Conservation (phyloP, 805 yeast species). For the Saccharomycopsis olivae region DNA sequence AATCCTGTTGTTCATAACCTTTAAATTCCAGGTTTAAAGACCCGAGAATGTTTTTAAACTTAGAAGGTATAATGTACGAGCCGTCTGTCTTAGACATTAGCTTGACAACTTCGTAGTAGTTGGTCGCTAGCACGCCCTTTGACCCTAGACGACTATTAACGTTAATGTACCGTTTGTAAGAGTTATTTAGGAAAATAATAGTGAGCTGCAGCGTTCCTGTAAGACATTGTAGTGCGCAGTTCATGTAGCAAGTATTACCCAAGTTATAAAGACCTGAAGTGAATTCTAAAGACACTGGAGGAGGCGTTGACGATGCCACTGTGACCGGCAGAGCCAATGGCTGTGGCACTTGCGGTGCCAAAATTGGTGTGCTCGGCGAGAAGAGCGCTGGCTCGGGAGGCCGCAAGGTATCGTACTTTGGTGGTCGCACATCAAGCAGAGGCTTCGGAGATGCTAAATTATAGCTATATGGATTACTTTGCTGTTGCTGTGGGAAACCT, state of each 20-base stretch:
- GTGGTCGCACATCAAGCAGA: background rate
- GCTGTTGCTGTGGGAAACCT: slow-evolving; percentile 1
- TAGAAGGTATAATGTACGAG: slow-evolving; percentile 43
- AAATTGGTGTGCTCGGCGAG: no score
- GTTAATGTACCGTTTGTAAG: slow-evolving; percentile 60
- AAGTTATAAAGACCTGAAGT: slow-evolving; percentile 68
- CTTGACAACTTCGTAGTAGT: slow-evolving; percentile 49
- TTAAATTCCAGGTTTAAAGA: slow-evolving; percentile 53
- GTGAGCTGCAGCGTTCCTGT: slow-evolving; percentile 61
- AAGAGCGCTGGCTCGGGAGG: no score
- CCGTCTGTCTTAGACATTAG: slow-evolving; percentile 41
- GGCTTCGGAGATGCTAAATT: background rate
- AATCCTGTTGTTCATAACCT: slow-evolving; percentile 71
- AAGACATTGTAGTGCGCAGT: slow-evolving; percentile 79
- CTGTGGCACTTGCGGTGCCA: no score
- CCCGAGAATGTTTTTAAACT: slow-evolving; percentile 61
- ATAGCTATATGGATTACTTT: background rate
- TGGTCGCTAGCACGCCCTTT: slow-evolving; percentile 64
- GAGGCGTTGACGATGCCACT: slow-evolving; percentile 1
- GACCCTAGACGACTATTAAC: slow-evolving; percentile 67
- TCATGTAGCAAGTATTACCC: slow-evolving; percentile 92
- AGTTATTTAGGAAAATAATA: slow-evolving; percentile 47
- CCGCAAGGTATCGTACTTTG: no score
- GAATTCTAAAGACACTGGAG: slow-evolving; percentile 24
- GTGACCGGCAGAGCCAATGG: no score